Percentiles rank a stretch among this genome's conserved stretches.
These are phyloP conservation scores for Boletus bicolor DNA, from an alignment of 768 basidiomycete species.

Conservation along the genomic window DNA sequence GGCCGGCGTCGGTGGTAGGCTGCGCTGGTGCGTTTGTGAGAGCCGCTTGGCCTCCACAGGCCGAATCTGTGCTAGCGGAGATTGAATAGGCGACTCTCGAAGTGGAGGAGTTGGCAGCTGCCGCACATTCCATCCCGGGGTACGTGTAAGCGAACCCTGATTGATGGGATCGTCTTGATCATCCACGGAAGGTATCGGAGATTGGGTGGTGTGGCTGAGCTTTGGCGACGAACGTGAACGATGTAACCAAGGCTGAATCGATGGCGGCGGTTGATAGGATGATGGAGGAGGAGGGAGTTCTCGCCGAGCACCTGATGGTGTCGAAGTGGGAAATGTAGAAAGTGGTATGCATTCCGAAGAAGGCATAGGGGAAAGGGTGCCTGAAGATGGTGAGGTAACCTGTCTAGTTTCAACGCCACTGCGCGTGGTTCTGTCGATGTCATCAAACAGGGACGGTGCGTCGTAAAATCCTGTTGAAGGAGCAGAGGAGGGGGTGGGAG, in stretches of 20 bases:
- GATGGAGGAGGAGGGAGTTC: constrained; percentile 31
- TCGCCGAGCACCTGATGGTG: constrained; percentile 19
- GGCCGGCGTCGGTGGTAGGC: constrained; percentile 41
- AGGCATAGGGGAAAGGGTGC: constrained; percentile 28
- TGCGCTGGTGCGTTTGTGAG: constrained; percentile 33
- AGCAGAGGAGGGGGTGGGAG: constrained; percentile 38
- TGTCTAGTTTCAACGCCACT: constrained; percentile 5
- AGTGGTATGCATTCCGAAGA: constrained; percentile 29
- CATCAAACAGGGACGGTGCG: constrained; percentile 19
- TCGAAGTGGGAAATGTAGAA: constrained; percentile 22
- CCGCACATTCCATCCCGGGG: constrained; percentile 23
- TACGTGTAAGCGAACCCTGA: constrained; percentile 16
- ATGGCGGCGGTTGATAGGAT: constrained; percentile 29
- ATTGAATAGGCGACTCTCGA: constrained; percentile 15
- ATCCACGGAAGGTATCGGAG: constrained; percentile 13
- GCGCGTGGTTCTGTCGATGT: constrained; percentile 16
- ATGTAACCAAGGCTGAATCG: constrained; percentile 27
- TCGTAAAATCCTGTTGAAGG: constrained; percentile 37
- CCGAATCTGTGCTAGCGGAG: constrained; percentile 13
- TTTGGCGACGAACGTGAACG: constrained; percentile 39
- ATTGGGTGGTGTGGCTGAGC: constrained; percentile 20
- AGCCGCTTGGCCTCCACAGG: constrained; percentile 18
- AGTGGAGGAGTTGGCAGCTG: constrained; percentile 35
- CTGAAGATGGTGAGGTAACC: constrained; percentile 25
- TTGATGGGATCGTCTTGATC: constrained; percentile 17